These are phyloP conservation scores for Colletotrichum sp. DNA, from an alignment of 2,329 filamentous ascomycete genomes.

Conservation along the genomic window DNA sequence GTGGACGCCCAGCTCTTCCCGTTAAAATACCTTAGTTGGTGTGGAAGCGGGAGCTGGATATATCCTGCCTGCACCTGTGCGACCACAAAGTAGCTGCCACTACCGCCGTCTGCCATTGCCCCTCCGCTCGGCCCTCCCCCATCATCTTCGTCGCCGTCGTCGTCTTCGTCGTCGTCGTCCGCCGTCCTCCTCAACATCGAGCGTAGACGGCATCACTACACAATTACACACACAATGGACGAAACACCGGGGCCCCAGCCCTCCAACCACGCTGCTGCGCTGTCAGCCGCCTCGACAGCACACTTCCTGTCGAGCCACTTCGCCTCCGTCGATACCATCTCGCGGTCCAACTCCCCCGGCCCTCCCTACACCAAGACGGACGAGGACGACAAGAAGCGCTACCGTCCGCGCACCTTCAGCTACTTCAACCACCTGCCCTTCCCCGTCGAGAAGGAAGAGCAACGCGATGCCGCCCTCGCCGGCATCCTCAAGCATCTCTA, in stretches of 20 bases:
- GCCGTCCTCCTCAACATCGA: not conserved
- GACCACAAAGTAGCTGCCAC: not conserved
- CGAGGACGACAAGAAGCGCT: constrained; percentile 65
- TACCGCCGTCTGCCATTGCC: not conserved
- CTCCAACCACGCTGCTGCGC: constrained; percentile 35
- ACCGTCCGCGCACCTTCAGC: constrained; percentile 88
- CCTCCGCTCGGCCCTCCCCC: constrained; percentile 6
- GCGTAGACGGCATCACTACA: not conserved
- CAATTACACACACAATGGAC: constrained; percentile 30
- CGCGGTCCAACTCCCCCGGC: constrained; percentile 85
- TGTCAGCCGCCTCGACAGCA: constrained; percentile 36
- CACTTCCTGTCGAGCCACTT: constrained; percentile 44
- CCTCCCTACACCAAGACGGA: constrained; percentile 56
- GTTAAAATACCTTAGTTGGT: not conserved
- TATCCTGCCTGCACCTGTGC: not conserved
- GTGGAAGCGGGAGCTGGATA: constrained; percentile 17
- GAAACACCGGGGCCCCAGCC: constrained; percentile 34
- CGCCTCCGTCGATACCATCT: constrained; percentile 70
- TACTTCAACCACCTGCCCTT: constrained; percentile 94
- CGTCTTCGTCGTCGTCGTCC: not conserved
- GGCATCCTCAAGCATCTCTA: constrained; percentile 95
- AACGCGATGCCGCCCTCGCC: constrained; percentile 79
- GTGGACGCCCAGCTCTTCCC: not conserved
- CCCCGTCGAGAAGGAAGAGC: constrained; percentile 77
- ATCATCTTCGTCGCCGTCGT: not conserved